Conservation (phyloP, 768 basidiomycete species). For the Pleurotus giganteus region DNA sequence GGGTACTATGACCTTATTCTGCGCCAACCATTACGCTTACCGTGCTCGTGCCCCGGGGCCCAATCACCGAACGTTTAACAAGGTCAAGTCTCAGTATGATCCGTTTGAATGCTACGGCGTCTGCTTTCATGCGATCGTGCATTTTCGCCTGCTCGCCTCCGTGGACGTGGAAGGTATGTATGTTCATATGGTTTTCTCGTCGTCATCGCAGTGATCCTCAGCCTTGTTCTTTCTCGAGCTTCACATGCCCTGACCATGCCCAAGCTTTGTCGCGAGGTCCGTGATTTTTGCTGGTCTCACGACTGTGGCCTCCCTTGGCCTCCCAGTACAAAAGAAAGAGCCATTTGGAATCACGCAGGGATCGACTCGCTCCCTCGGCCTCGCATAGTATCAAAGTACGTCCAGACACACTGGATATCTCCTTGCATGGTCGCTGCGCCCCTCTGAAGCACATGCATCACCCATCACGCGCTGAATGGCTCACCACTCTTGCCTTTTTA, state of each 20-base stretch:
- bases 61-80: too few species aligned
- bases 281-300: slow-evolving; percentile 4
- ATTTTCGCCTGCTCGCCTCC: too few species aligned
- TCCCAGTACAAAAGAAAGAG: background rate
- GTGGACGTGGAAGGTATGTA: background rate
- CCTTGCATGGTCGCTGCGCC: background rate
- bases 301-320: background rate
- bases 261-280: background rate
- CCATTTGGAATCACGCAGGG: slow-evolving; percentile 1
- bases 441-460: background rate
- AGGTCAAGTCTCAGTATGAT: too few species aligned
- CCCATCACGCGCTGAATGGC: background rate
- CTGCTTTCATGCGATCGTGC: too few species aligned
- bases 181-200: background rate
- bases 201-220: slow-evolving; percentile 2
- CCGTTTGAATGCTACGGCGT: too few species aligned
- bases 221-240: background rate
- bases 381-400: background rate
- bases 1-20: too few species aligned
- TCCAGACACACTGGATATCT: background rate
- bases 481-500: background rate
- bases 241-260: background rate
- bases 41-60: too few species aligned
- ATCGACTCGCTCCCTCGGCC: background rate
- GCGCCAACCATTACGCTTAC: too few species aligned